Base-by-base conservation (phyloP, 495 filamentous ascomycete species). In the Extremus antarcticus region DNA sequence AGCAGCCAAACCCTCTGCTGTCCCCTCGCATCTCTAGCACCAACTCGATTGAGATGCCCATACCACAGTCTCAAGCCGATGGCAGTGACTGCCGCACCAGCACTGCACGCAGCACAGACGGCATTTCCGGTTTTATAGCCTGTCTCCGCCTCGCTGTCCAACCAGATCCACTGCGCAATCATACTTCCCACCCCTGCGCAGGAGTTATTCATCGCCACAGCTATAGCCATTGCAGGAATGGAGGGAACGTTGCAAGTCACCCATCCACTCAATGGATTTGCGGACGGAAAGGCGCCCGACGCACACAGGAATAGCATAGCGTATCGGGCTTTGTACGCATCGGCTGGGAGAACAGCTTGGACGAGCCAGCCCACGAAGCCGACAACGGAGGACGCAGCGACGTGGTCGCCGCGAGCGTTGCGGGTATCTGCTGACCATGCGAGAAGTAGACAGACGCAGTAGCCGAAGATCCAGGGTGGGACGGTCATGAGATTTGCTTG, bases 401-500 rank as follows among this genome's bases (percentile, higher is more conserved):
- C 46, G 57, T 60, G 57, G 45, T 17, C 41, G 20, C 51, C 60
- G 21, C 60, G 60, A 9, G 55, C 55, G 40, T 61, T 61, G 55
- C 35, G 25, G 9, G 38, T 22, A 20, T 61, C 59, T 4, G 59
- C 48, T 4, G 29, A 48, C 10, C 35, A 57, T 2, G 46, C 57
- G 22, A 61, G 21, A 13, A 45, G 23, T 4, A 61, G 49, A 16
- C 56, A 51, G 25, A 58, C 25, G 39, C 39, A 13, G 45, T 53
- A 60, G 29, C 51, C 60, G 23, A 63, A 39, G 17, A 56, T 58
- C 46, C 53, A 63, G 2, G 60, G 60, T 2, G 68, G 64, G 7
- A 72, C 53, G n/a, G 46, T 47, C 56, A 58, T 58, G 10, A 71
- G 70, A 68, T 78, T 64, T 47, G 68, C 66, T 41, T 64, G 65